Base-by-base conservation (phyloP, 2,329 filamentous ascomycete species). In the Paracamarosporium sp. region DNA sequence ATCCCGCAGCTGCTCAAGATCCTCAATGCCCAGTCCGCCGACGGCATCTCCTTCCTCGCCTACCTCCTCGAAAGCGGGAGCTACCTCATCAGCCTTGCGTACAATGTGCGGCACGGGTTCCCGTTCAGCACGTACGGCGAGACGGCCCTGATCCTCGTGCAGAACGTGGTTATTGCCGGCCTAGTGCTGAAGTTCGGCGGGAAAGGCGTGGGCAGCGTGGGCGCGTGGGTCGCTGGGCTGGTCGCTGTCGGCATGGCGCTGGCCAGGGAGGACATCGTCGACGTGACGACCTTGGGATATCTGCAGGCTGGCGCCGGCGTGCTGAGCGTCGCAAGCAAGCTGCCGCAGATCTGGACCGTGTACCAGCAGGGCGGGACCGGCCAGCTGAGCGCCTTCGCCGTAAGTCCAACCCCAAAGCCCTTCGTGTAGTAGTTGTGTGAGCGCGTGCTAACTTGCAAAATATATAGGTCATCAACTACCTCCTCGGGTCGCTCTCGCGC, bases 391-490 rank as follows among this genome's bases (percentile, higher is more conserved):
- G 94, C 95, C 50, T 98, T 98, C 77, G 92, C 95, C 57, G 95
- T 96, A 85, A 80, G 90, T 66, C 33, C 52, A n/a, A n/a, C n/a
- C n/a, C n/a, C n/a, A n/a, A n/a, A n/a, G n/a, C 41, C 36, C 22
- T 47, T 53, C 28, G 50, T 22, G 55, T 36, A 51, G 50, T 13
- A 8, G 24, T 5, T 13, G 30, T 28, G n/a, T 24, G 28, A 4
- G 28, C 12, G 7, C 7, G 4, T 5, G 46, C 50, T 54, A 24
- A 45, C n/a, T 22, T 22, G 20, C 9, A 45, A 45, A 5, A 43
- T n/a, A n/a, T n/a, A 56, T 70, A 97, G 93, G 93, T 99, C 67
- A 97, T 99, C 86, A 98, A 97, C 83, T 99, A 97, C 80, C 91
- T 99, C 70, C 84, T 89, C 68, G 95, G 96, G 36, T 97, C 93